Percentiles rank a stretch among this genome's conserved stretches.
These are phyloP conservation scores for Fusarium bactridioides DNA, from an alignment of 2,329 filamentous ascomycete species.

Conservation along the genomic window DNA sequence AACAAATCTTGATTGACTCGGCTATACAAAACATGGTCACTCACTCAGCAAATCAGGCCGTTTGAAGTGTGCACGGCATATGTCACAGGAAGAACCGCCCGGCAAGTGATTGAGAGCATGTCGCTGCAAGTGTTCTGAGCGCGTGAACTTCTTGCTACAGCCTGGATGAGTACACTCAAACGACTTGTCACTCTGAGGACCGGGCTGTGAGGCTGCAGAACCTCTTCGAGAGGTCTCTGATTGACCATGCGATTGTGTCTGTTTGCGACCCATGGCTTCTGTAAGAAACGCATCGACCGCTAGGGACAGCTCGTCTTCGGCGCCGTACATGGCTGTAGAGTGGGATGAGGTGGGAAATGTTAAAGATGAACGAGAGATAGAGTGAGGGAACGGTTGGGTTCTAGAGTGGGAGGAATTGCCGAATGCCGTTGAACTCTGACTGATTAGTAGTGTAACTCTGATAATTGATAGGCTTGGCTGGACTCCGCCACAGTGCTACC, in stretches of 20 bases:
- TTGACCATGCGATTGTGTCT: neutral
- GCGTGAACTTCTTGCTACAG: slow-evolving; percentile 63
- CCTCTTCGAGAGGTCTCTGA: neutral
- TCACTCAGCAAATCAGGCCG: slow-evolving; percentile 59
- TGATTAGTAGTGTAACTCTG: neutral
- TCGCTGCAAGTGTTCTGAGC: slow-evolving; percentile 65
- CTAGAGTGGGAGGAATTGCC: slow-evolving; percentile 9
- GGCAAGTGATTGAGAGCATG: slow-evolving; percentile 65
- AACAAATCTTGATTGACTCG: neutral
- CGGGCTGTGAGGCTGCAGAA: neutral
- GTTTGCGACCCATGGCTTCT: slow-evolving; percentile 5
- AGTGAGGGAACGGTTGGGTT: neutral
- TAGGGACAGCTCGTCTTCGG: slow-evolving; percentile 6
- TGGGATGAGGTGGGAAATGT: slow-evolving; percentile 13
- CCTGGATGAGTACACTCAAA: slow-evolving; percentile 52
- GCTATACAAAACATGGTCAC: neutral
- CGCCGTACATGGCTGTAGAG: slow-evolving; percentile 9
- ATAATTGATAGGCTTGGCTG: neutral
- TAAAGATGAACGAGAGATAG: slow-evolving; percentile 3
- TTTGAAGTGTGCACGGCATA: slow-evolving; percentile 69
- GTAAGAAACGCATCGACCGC: slow-evolving; percentile 6
- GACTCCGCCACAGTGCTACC: neutral
- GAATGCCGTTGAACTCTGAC: neutral
- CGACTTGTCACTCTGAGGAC: slow-evolving; percentile 20
- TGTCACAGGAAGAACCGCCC: slow-evolving; percentile 62